These are phyloP conservation scores for Clausena lansium DNA, from an alignment of 345 rosid species.

Conservation along the genomic window DNA sequence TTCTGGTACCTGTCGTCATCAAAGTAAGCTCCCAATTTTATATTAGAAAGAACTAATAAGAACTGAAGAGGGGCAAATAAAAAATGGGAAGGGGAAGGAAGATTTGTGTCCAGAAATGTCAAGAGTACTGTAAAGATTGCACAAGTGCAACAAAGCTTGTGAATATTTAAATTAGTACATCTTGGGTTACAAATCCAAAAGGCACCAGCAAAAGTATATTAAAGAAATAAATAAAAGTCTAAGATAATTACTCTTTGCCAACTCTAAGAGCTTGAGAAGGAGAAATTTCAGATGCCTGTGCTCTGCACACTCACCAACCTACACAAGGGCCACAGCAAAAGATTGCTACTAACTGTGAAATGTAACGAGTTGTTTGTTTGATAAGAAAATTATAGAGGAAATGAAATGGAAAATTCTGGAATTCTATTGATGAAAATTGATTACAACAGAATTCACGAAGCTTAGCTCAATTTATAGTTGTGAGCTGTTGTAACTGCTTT, in stretches of 20 bases:
- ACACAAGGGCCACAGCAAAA: not conserved
- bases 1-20: conserved; percentile 73
- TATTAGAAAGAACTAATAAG: not conserved
- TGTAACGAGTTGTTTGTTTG: too few species aligned
- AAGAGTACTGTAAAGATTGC: not conserved
- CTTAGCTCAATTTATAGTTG: too few species aligned
- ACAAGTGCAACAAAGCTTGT: not conserved
- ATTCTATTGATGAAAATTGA: too few species aligned
- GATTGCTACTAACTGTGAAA: conserved; percentile 6
- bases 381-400: too few species aligned
- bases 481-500: too few species aligned
- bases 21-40: conserved; percentile 1
- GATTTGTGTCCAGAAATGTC: not conserved
- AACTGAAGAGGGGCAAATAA: not conserved
- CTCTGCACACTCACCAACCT: conserved; percentile 77
- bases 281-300: conserved; percentile 85
- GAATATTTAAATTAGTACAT: not conserved
- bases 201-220: not conserved
- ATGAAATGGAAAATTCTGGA: too few species aligned
- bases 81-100: not conserved
- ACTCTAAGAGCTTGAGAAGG: conserved; percentile 80
- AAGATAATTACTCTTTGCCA: conserved; percentile 77
- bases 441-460: too few species aligned
- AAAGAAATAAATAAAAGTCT: not conserved
- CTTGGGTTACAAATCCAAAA: not conserved